Evolutionary conservation across 2,329 filamentous ascomycete genomes (phyloP).

Genomic region (Paecilomyces sp.): DNA sequence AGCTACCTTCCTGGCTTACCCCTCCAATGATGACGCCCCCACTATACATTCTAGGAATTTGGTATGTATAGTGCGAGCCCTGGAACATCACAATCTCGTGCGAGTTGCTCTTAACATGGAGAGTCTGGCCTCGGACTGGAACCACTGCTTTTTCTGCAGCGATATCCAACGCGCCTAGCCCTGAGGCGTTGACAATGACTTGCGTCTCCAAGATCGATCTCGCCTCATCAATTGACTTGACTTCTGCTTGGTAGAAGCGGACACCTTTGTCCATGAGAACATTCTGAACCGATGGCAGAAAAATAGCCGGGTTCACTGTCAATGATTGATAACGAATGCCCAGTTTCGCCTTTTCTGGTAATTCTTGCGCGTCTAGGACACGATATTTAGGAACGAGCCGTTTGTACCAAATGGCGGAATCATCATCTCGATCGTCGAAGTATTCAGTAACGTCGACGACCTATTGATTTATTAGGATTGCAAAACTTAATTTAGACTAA

Average conservation of each 20-base stretch:
- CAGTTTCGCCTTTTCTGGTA: conserved; percentile 6
- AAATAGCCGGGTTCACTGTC: neutral
- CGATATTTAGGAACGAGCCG: conserved; percentile 10
- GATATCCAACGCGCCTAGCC: conserved; percentile 1
- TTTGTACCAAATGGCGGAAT: conserved; percentile 14
- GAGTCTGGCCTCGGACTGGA: neutral
- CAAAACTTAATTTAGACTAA: too few species aligned
- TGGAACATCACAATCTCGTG: conserved; percentile 11
- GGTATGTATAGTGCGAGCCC: conserved; percentile 15
- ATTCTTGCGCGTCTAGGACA: conserved; percentile 1
- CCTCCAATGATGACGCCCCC: conserved; percentile 13
- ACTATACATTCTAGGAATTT: conserved; percentile 13
- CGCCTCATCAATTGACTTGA: conserved; percentile 7
- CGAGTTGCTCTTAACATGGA: neutral
- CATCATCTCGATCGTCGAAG: conserved; percentile 11
- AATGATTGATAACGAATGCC: neutral
- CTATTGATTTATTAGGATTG: neutral
- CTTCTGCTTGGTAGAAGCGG: conserved; percentile 4
- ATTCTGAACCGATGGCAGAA: conserved; percentile 11
- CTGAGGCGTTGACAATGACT: conserved; percentile 12
- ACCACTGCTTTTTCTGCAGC: neutral
- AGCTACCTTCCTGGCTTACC: conserved; percentile 8
- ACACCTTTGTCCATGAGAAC: conserved; percentile 8
- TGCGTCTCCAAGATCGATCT: neutral
- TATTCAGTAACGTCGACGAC: conserved; percentile 10